Evolutionary conservation across 2,329 filamentous ascomycete species (phyloP).

Genomic region (Aspergillus sp.): DNA sequence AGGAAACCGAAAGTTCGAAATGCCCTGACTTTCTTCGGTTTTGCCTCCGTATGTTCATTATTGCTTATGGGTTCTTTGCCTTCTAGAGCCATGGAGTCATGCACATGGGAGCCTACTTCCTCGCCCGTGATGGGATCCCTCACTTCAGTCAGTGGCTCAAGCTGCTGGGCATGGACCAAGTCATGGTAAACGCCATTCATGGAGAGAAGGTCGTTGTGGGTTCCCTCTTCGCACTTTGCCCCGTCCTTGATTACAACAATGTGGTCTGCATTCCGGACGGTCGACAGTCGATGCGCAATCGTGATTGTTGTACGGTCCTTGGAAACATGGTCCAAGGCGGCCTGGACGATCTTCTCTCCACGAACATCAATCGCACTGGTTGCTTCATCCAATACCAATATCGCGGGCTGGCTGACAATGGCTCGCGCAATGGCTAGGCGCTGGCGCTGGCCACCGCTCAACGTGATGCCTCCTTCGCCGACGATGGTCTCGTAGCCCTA

Average conservation of each 20-base stretch:
- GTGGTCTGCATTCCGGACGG: conserved; percentile 90
- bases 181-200: conserved; percentile 72
- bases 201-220: conserved; percentile 74
- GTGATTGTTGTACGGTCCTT: conserved; percentile 89
- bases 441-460: conserved; percentile 95
- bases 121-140: too few species aligned
- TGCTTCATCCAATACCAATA: conserved; percentile 90
- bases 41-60: conserved; percentile 17
- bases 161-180: conserved; percentile 55
- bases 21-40: conserved; percentile 31
- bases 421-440: conserved; percentile 92
- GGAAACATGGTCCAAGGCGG: conserved; percentile 83
- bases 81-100: too few species aligned
- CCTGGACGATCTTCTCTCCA: conserved; percentile 90
- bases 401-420: conserved; percentile 84
- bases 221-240: conserved; percentile 84
- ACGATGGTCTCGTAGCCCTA: conserved; percentile 92
- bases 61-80: accelerated
- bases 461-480: conserved; percentile 84
- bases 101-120: too few species aligned
- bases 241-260: conserved; percentile 91
- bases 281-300: conserved; percentile 92
- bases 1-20: not conserved
- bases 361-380: conserved; percentile 93
- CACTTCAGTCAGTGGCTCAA: too few species aligned